A percentile compares a stretch with the other conserved stretches of the same genome.
Conservation (phyloP, 2,329 filamentous ascomycete genomes). For the Fusarium annulatum region DNA sequence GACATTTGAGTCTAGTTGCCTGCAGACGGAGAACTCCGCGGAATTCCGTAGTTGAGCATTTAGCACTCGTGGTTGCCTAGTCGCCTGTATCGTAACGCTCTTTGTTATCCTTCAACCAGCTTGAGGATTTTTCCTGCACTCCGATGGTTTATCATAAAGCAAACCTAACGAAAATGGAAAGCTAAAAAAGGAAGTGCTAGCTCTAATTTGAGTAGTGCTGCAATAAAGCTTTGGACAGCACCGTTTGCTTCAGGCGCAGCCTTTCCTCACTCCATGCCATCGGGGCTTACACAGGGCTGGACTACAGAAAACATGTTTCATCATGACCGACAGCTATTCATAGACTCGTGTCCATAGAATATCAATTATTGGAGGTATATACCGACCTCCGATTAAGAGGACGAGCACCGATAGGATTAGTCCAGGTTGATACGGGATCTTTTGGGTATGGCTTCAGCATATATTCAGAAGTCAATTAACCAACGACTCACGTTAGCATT, state of each 20-base stretch:
- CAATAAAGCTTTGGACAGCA: accelerated
- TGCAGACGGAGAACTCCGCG: neutral
- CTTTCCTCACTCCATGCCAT: neutral
- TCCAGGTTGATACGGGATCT: too few relatives aligned
- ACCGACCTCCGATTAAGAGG: too few relatives aligned
- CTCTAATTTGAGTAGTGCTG: neutral
- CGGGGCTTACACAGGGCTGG: neutral
- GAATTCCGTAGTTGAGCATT: neutral
- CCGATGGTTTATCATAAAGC: accelerated
- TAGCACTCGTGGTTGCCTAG: neutral
- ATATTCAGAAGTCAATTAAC: too few relatives aligned
- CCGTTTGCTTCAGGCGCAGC: neutral
- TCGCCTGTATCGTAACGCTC: too few relatives aligned
- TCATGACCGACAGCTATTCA: neutral
- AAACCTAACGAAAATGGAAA: accelerated
- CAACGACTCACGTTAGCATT: too few relatives aligned
- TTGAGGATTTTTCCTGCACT: neutral
- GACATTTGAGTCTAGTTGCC: too few relatives aligned
- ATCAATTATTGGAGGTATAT: too few relatives aligned
- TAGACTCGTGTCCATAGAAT: neutral
- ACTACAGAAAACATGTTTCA: neutral
- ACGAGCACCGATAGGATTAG: too few relatives aligned
- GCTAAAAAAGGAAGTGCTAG: accelerated
- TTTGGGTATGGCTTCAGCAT: too few relatives aligned
- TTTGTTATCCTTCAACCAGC: neutral